Evolutionary conservation across 495 filamentous ascomycete species (phyloP).

Genomic region (Acidomyces sp.): DNA sequence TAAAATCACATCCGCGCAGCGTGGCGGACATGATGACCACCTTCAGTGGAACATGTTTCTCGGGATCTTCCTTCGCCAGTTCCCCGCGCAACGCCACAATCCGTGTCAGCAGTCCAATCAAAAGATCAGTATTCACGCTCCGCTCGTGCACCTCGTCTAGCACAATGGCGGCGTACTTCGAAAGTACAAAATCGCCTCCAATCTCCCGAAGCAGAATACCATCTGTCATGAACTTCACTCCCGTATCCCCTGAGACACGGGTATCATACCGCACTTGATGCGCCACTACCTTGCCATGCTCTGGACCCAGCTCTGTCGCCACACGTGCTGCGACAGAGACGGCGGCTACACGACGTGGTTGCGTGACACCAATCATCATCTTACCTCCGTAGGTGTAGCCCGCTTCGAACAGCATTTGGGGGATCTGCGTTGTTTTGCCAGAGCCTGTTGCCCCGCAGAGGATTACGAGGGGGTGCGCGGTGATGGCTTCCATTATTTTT

Average conservation of each 20-base stretch:
- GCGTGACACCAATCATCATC: constrained; percentile 89
- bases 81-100: constrained; percentile 66
- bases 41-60: constrained; percentile 57
- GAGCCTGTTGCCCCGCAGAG: constrained; percentile 95
- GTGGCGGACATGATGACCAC: constrained; percentile 98
- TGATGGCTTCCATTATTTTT: constrained; percentile 94
- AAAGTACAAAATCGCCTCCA: constrained; percentile 72
- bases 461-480: constrained; percentile 73
- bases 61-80: constrained; percentile 46
- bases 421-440: constrained; percentile 94
- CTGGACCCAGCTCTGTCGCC: constrained; percentile 63
- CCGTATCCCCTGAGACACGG: constrained; percentile 66
- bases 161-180: constrained; percentile 87
- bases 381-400: constrained; percentile 72
- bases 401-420: constrained; percentile 88
- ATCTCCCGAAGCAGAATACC: constrained; percentile 90
- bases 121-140: constrained; percentile 92
- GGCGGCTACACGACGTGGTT: constrained; percentile 83
- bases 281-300: constrained; percentile 50
- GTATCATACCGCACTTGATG: constrained; percentile 95
- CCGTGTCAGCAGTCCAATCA: constrained; percentile 89
- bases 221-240: constrained; percentile 99
- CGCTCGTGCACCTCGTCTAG: constrained; percentile 98
- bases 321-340: constrained; percentile 94
- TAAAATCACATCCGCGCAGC: constrained; percentile 77